These are phyloP conservation scores for Chalciporus pseudorubinellus DNA, from an alignment of 768 basidiomycete genomes.

Conservation along the genomic window DNA sequence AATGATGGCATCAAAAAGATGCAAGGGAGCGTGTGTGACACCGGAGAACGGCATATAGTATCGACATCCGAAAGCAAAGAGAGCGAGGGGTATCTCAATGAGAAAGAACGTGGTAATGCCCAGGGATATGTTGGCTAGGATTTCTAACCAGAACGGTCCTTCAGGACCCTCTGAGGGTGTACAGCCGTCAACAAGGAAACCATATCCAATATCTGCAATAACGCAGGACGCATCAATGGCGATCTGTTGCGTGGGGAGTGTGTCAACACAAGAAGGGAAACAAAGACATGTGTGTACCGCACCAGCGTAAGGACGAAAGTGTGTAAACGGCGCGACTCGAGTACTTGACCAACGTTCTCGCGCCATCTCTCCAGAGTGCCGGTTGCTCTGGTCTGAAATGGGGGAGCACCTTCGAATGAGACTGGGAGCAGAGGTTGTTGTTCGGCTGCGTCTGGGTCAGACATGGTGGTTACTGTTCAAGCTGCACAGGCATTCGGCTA, in stretches of 20 bases:
- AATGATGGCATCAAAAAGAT: slow-evolving; percentile 70
- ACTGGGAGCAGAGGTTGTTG: slow-evolving; percentile 45
- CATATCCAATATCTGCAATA: slow-evolving; percentile 68
- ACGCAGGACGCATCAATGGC: slow-evolving; percentile 66
- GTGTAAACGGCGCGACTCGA: slow-evolving; percentile 57
- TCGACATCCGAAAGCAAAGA: slow-evolving; percentile 63
- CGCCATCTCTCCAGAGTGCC: slow-evolving; percentile 21
- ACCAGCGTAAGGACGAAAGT: slow-evolving; percentile 57
- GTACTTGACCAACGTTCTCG: slow-evolving; percentile 40
- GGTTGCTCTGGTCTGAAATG: slow-evolving; percentile 6
- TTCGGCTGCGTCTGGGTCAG: slow-evolving; percentile 42
- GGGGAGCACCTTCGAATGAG: slow-evolving; percentile 15
- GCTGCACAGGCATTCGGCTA: slow-evolving; percentile 8
- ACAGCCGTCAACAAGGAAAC: slow-evolving; percentile 58
- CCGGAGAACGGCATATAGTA: slow-evolving; percentile 63
- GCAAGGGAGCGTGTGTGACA: slow-evolving; percentile 56
- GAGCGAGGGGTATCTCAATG: slow-evolving; percentile 67
- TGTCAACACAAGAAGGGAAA: slow-evolving; percentile 16
- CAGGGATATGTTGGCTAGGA: slow-evolving; percentile 61
- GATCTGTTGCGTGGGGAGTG: slow-evolving; percentile 39
- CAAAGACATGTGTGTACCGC: slow-evolving; percentile 30
- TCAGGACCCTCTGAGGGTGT: slow-evolving; percentile 39
- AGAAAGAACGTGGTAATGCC: slow-evolving; percentile 71
- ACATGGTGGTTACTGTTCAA: slow-evolving; percentile 30
- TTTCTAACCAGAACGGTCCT: slow-evolving; percentile 58